These are phyloP conservation scores for Nematocida ausubeli DNA, from an alignment of 371 early-diverging fungal genomes.

Conservation along the genomic window DNA sequence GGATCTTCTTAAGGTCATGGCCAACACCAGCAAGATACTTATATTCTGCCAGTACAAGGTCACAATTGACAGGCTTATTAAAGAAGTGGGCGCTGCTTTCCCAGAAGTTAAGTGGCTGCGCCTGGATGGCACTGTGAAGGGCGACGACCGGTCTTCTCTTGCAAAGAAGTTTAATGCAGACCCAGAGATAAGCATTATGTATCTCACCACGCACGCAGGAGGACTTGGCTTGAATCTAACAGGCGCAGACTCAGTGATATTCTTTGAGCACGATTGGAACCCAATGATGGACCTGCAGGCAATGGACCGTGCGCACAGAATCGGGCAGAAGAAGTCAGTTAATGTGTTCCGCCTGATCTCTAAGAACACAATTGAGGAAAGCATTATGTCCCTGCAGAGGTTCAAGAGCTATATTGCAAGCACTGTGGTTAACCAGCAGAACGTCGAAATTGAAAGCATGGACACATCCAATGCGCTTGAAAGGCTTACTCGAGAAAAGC, in stretches of 20 bases:
- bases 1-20: conserved; percentile 81
- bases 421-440: conserved; percentile 90
- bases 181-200: conserved; percentile 83
- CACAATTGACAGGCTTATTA: conserved; percentile 89
- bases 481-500: conserved; percentile 65
- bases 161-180: conserved; percentile 87
- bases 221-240: conserved; percentile 96
- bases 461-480: conserved; percentile 66
- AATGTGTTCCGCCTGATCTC: conserved; percentile 85
- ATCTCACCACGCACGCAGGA: conserved; percentile 93
- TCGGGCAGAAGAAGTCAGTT: conserved; percentile 92
- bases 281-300: conserved; percentile 96
- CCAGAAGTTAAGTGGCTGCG: conserved; percentile 72
- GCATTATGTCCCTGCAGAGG: conserved; percentile 90
- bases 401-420: conserved; percentile 97
- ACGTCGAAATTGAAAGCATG: conserved; percentile 70
- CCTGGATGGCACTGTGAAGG: conserved; percentile 87
- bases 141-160: conserved; percentile 76
- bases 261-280: conserved; percentile 99
- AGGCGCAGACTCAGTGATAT: conserved; percentile 95
- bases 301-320: conserved; percentile 91
- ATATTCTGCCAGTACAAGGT: conserved; percentile 91
- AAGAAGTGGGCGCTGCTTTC: conserved; percentile 66
- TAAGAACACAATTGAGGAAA: conserved; percentile 82
- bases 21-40: conserved; percentile 76